Base-by-base conservation (phyloP, 1,139 yeast genomes). In the Debaryomyces sp. region DNA sequence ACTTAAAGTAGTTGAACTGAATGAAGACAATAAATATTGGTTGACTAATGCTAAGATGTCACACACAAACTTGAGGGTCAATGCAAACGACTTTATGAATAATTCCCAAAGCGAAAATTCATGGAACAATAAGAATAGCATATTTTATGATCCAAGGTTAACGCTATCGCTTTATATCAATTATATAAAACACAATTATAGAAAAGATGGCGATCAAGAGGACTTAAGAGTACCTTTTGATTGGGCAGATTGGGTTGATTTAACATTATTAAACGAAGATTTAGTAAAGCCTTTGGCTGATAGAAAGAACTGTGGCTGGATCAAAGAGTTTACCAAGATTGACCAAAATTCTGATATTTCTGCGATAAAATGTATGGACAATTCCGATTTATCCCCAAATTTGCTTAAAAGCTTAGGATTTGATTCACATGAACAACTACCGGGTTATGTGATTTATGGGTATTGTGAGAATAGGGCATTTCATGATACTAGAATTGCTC, bases 81-180 rank as follows among this genome's bases (percentile, higher is more conserved):
- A 64, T 23, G 63, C 66, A 4, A 46, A 50, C 3, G 52, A 51
- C 34, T 62, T 52, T 44, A 44, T 55, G 15, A 48, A 46, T 26
- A 55, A 51, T 17, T 50, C 55, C 6, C 42, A 36, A 7, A 52
- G 54, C 29, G 30, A 34, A 6, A 45, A 50, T 29, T 55, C 62
- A 7, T 61, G 64, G 63, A 44, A 43, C 22, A 61, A 61, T 46
- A 55, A 53, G 43, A 55, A 61, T 41, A 52, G 54, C 8, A 60
- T 72, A 36, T 60, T 52, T 35, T 71, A 62, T 49, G 80, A 75
- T 51, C 77, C 77, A 9, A 59, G 80, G 47, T 57, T 74, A 48
- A 72, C 80, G 0, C 55, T 68, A 36, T 52, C 78, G n/a, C n/a
- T 0, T 67, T 74, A 72, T 52, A 41, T 73, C 35, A 60, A 64